Percentiles rank a stretch among this genome's conserved stretches.
phyloP scores from a whole-genome alignment of 78 protist species.

The Dictyostelium citrinum region DNA sequence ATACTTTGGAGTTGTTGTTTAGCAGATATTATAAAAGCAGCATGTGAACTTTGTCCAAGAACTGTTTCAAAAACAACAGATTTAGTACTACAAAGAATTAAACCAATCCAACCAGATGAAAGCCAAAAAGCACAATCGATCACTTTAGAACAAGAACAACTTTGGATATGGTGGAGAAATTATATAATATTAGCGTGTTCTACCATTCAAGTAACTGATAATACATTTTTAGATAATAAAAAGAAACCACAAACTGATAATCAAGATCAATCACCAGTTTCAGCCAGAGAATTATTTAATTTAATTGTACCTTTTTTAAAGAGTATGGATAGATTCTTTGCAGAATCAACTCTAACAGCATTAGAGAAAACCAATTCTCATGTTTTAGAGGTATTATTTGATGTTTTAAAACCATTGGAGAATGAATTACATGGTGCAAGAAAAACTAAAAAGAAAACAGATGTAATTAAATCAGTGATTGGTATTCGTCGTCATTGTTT shows the following conservation, averaged over 20 bases:
- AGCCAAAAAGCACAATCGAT: not conserved
- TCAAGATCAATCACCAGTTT: not conserved
- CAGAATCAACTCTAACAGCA: conserved; percentile 59
- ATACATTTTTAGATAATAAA: conserved; percentile 19
- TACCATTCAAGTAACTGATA: conserved; percentile 58
- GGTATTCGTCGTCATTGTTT: conserved; percentile 73
- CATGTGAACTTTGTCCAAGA: conserved; percentile 35
- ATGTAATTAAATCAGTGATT: conserved; percentile 45
- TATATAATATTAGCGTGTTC: conserved; percentile 67
- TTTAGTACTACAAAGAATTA: conserved; percentile 25
- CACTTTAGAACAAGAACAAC: conserved; percentile 43
- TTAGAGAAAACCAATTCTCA: conserved; percentile 66
- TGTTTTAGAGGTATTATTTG: conserved; percentile 69
- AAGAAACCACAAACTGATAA: not conserved
- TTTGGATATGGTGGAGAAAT: conserved; percentile 77
- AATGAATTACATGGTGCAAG: conserved; percentile 39
- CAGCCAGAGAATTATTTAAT: conserved; percentile 60
- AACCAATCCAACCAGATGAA: conserved; percentile 65
- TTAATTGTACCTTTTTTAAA: conserved; percentile 65
- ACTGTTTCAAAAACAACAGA: conserved; percentile 59
- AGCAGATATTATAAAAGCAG: conserved; percentile 34
- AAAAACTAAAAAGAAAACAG: conserved; percentile 59
- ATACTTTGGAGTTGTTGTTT: conserved; percentile 68
- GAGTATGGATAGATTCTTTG: conserved; percentile 47
- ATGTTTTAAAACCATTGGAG: conserved; percentile 66